Evolutionary conservation across 345 rosid species (phyloP).

Genomic region (Populus deltoides): DNA sequence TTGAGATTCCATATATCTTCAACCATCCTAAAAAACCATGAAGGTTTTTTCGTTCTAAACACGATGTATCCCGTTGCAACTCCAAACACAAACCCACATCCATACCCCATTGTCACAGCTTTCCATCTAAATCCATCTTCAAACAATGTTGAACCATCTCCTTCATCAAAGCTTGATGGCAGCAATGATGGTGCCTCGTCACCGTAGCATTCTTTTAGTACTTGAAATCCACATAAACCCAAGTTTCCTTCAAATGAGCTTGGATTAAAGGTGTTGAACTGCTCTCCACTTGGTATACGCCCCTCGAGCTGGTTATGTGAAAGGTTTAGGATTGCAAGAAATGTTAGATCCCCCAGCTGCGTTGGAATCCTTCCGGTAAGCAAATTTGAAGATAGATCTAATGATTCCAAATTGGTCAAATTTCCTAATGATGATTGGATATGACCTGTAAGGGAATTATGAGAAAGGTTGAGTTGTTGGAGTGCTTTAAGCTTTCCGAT

Average conservation of each 20-base stretch:
- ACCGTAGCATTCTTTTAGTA: background rate
- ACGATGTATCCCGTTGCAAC: background rate
- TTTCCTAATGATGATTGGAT: too few species aligned
- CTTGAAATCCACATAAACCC: background rate
- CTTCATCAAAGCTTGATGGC: background rate
- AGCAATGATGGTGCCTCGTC: background rate
- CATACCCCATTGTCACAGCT: slow-evolving; percentile 14
- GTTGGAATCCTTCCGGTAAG: too few species aligned
- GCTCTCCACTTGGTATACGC: background rate
- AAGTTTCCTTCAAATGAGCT: too few species aligned
- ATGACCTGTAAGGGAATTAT: too few species aligned
- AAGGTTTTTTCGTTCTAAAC: background rate
- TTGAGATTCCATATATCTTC: background rate
- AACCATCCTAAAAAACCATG: background rate
- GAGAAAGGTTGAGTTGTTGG: too few species aligned
- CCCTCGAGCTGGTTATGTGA: background rate
- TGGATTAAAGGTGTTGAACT: background rate
- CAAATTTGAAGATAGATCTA: too few species aligned
- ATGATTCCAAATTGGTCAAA: too few species aligned
- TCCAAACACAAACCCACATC: slow-evolving; percentile 5
- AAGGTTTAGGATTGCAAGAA: too few species aligned
- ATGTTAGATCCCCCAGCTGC: too few species aligned
- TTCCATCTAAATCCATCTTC: slow-evolving; percentile 12
- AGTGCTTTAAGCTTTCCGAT: too few species aligned
- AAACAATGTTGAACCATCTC: background rate